These are phyloP conservation scores for Globisporangium radiosum DNA, from an alignment of 352 stramenopile genomes.

Conservation along the genomic window DNA sequence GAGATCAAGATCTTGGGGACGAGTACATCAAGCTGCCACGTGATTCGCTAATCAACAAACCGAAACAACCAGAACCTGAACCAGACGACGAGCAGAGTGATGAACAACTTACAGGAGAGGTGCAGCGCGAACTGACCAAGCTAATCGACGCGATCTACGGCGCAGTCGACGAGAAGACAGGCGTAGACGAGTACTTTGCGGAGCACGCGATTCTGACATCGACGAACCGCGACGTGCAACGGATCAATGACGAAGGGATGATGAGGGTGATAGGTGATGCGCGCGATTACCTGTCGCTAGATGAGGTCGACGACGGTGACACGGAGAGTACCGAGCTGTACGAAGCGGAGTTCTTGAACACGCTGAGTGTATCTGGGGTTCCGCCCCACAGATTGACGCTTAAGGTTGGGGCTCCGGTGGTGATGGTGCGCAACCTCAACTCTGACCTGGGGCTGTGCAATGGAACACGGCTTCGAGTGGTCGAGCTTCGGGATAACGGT, in stretches of 20 bases:
- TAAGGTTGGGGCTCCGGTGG: constrained; percentile 3
- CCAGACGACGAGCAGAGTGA: constrained; percentile 90
- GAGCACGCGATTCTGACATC: constrained; percentile 78
- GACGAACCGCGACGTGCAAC: constrained; percentile 59
- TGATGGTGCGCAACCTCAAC: constrained; percentile 15
- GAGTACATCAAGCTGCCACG: constrained; percentile 45
- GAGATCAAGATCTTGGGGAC: not conserved
- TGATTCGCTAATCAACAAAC: constrained; percentile 97
- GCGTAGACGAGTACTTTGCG: constrained; percentile 78
- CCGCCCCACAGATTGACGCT: not conserved
- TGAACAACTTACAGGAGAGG: constrained; percentile 24
- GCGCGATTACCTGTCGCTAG: not conserved
- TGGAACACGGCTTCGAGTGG: constrained; percentile 7
- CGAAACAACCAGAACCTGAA: constrained; percentile 93
- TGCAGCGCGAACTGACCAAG: constrained; percentile 43
- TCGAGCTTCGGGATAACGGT: constrained; percentile 6
- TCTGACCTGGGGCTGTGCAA: constrained; percentile 8
- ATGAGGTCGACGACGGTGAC: constrained; percentile 66
- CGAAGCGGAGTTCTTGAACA: constrained; percentile 77
- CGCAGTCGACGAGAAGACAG: constrained; percentile 81
- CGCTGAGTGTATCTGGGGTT: constrained; percentile 19
- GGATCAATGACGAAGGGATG: constrained; percentile 77
- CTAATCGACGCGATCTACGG: not conserved
- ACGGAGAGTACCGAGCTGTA: constrained; percentile 80
- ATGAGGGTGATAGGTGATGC: constrained; percentile 52